Base-by-base conservation (phyloP, 345 rosid genomes). In the Populus euphratica region DNA sequence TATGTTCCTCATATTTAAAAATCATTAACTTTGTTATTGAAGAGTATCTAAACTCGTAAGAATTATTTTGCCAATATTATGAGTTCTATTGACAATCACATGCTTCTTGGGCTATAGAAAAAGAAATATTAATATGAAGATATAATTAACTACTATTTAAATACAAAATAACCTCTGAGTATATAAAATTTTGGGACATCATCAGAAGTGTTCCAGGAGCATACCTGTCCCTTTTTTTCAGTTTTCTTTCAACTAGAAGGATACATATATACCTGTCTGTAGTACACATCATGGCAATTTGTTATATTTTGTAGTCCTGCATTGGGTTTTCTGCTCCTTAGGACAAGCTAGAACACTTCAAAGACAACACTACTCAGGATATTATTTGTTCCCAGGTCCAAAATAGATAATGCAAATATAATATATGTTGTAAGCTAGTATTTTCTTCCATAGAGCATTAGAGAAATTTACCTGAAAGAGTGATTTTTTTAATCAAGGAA, bases 351-450 rank as follows among this genome's bases (percentile, higher is more conserved):
- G 85, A 85, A 76, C 79, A 86, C 77, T 85, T 85, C 82, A 86
- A 83, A 70, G 82, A 67, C 66, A 52, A 86, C 81, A 86, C 89
- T 36, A 78, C 91, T 0, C 80, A 83, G 78, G 89, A 88, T 67
- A 86, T 88, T 67, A 74, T 88, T 81, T 88, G 89, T 76, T 88
- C 87, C 43, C 88, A 88, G 89, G 91, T 86, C 18, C 50, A 16
- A 23, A 75, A 52, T 52, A 18, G 59, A 52, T 2, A 18, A 17
- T 21, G 20, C 59, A 7, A 2, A 52, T 17, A 50, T 5, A 52
- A 50, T 14, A 47, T 13, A 47, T 52, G 59, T 52, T 61, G 69
- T 14, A 8, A 65, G 16, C 64, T 65, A 62, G 29, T 70, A 9
- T 59, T 69, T 69, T 31, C 47, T 39, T 81, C 66, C 25, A 59